A percentile compares a stretch with the other conserved stretches of the same genome.
Evolutionary conservation across 2,329 filamentous ascomycete species (phyloP).

Genomic region (Talaromyces sp.): DNA sequence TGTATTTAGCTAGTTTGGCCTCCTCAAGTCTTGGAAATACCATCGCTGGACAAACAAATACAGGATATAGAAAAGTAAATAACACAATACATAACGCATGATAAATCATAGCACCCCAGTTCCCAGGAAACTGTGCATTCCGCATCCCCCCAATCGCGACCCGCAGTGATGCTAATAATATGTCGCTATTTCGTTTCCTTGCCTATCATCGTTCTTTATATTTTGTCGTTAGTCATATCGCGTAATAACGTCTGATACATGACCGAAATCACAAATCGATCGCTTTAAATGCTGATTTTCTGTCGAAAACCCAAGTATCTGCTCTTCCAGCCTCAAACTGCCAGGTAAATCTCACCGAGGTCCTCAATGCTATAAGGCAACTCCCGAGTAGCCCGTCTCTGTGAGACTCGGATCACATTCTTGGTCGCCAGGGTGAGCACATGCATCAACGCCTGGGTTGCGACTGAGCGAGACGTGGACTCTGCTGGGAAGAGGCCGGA

Average conservation of each 20-base stretch:
- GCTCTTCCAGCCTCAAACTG: constrained; percentile 15
- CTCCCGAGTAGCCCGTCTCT: constrained; percentile 43
- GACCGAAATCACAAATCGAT: neutral
- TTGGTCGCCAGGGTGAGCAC: constrained; percentile 66
- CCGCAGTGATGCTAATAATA: neutral
- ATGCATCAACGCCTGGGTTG: constrained; percentile 72
- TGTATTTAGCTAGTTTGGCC: constrained; percentile 10
- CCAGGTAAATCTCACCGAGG: constrained; percentile 26
- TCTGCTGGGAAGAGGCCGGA: constrained; percentile 60
- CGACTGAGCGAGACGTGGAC: constrained; percentile 54
- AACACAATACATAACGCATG: neutral
- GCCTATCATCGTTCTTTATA: neutral
- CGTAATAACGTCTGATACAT: neutral
- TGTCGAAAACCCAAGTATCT: neutral
- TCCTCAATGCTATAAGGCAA: constrained; percentile 17
- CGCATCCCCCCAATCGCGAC: neutral
- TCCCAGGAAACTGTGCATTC: neutral
- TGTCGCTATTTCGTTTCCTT: neutral
- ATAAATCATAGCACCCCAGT: neutral
- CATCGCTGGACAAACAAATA: constrained; percentile 8
- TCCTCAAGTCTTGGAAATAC: constrained; percentile 6
- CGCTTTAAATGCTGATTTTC: neutral
- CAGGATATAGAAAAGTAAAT: constrained; percentile 7
- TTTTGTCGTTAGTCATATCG: neutral
- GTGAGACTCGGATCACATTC: constrained; percentile 51